Evolutionary conservation across 495 filamentous ascomycete genomes (phyloP).

Genomic region (Podospora didyma): DNA sequence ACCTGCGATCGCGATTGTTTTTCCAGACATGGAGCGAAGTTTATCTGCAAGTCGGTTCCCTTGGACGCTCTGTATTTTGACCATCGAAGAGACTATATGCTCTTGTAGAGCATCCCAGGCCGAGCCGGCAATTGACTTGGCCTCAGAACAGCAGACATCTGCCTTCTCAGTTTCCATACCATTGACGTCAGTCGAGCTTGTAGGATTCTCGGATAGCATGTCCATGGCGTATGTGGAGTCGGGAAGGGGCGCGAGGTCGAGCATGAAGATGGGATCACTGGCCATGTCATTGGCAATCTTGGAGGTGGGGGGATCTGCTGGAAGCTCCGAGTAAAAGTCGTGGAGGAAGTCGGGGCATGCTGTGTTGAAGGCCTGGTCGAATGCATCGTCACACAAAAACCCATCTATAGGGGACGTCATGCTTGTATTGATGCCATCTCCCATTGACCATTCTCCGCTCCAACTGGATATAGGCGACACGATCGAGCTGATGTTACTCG

Average conservation of each 20-base stretch:
- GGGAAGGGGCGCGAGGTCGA: conserved; percentile 22
- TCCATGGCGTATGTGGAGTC: conserved; percentile 24
- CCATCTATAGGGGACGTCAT: conserved; percentile 30
- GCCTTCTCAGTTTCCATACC: conserved; percentile 15
- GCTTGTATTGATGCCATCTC: conserved; percentile 25
- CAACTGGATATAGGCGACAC: conserved; percentile 33
- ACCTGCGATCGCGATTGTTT: conserved; percentile 32
- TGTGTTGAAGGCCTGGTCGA: conserved; percentile 14
- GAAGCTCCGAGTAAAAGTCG: conserved; percentile 33
- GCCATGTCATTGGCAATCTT: conserved; percentile 8
- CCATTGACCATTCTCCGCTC: conserved; percentile 31
- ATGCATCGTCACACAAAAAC: conserved; percentile 16
- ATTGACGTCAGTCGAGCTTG: conserved; percentile 6
- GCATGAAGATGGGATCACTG: conserved; percentile 27
- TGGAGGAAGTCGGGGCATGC: conserved; percentile 13
- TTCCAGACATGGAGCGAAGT: conserved; percentile 32
- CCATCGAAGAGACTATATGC: conserved; percentile 35
- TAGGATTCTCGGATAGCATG: conserved; percentile 26
- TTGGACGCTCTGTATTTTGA: conserved; percentile 30
- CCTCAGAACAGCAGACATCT: conserved; percentile 27
- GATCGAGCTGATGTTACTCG: conserved; percentile 32
- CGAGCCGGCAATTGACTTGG: conserved; percentile 35
- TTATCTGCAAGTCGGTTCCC: conserved; percentile 35
- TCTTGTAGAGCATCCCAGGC: conserved; percentile 39
- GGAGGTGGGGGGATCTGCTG: conserved; percentile 6